A percentile compares a stretch with the other conserved stretches of the same genome.
Evolutionary conservation across 177 flowering plant species (phyloP).

Genomic region (Vitis hybrid): DNA sequence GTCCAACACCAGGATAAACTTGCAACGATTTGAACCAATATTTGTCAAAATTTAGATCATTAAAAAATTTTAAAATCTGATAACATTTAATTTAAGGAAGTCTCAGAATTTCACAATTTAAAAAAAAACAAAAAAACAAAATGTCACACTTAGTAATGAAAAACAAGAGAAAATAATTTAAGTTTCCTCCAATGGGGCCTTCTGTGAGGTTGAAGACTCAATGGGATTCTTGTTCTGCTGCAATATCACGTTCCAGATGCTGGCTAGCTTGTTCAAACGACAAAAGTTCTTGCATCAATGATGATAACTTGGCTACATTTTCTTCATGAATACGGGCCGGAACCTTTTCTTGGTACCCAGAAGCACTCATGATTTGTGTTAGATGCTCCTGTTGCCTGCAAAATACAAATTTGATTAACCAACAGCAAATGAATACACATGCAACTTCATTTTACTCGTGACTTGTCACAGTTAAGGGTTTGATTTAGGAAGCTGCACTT

Average conservation of each 20-base stretch:
- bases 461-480: not conserved
- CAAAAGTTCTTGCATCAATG: slow-evolving; percentile 42
- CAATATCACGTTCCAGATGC: slow-evolving; percentile 36
- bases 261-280: slow-evolving; percentile 48
- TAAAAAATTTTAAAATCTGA: no score
- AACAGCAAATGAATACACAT: not conserved
- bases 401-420: not conserved
- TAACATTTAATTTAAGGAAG: no score
- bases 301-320: slow-evolving; percentile 45
- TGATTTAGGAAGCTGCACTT: slow-evolving; percentile 19
- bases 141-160: no score
- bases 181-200: no score
- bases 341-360: slow-evolving; percentile 76
- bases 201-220: no score
- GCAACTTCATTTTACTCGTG: not conserved
- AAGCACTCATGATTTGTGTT: slow-evolving; percentile 45
- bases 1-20: no score
- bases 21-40: no score
- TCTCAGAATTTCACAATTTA: no score
- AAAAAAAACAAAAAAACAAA: no score
- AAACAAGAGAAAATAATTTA: no score
- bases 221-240: slow-evolving; percentile 1
- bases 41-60: no score
- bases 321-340: slow-evolving; percentile 55
- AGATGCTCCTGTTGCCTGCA: slow-evolving; percentile 69